Percentiles rank a stretch among this genome's conserved stretches.
phyloP scores from a whole-genome alignment of 1,284 basidiomycete genomes.

The Neonothopanus nambi region DNA sequence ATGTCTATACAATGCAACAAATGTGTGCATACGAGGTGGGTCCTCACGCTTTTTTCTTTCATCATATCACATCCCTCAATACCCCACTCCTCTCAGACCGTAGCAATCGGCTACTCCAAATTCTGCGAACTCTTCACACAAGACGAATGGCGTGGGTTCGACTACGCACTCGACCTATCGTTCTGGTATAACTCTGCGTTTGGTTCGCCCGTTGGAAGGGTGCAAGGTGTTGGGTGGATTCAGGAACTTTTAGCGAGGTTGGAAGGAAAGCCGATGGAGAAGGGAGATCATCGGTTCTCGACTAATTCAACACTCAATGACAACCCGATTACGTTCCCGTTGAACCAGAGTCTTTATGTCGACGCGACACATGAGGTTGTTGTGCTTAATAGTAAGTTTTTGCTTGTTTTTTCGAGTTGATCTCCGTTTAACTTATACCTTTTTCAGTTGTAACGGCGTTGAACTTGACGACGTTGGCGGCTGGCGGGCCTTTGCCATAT shows the following conservation, averaged over 20 bases:
- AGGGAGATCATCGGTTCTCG: conserved; percentile 62
- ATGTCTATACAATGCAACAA: conserved; percentile 75
- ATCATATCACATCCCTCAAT: conserved; percentile 10
- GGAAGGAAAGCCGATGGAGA: conserved; percentile 66
- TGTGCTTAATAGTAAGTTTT: conserved; percentile 66
- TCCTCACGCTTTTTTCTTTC: not conserved
- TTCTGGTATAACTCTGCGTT: conserved; percentile 79
- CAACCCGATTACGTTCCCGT: conserved; percentile 74
- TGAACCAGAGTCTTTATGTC: conserved; percentile 80
- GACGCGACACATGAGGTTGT: conserved; percentile 88
- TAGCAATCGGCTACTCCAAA: conserved; percentile 85
- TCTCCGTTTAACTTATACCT: not conserved
- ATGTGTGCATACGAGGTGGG: conserved; percentile 84
- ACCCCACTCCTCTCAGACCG: conserved; percentile 61
- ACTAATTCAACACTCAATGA: conserved; percentile 81
- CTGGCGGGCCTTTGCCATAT: conserved; percentile 66
- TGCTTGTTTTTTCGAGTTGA: not conserved
- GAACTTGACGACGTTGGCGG: conserved; percentile 72
- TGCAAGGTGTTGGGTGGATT: conserved; percentile 84
- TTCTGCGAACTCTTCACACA: conserved; percentile 90
- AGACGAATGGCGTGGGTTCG: conserved; percentile 88
- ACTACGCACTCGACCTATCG: conserved; percentile 67
- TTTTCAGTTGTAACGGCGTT: conserved; percentile 66
- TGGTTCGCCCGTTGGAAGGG: conserved; percentile 76
- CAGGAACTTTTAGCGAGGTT: conserved; percentile 82